Evolutionary conservation across 805 yeast genomes (phyloP).

Genomic region (Ogataea parapolymorpha): DNA sequence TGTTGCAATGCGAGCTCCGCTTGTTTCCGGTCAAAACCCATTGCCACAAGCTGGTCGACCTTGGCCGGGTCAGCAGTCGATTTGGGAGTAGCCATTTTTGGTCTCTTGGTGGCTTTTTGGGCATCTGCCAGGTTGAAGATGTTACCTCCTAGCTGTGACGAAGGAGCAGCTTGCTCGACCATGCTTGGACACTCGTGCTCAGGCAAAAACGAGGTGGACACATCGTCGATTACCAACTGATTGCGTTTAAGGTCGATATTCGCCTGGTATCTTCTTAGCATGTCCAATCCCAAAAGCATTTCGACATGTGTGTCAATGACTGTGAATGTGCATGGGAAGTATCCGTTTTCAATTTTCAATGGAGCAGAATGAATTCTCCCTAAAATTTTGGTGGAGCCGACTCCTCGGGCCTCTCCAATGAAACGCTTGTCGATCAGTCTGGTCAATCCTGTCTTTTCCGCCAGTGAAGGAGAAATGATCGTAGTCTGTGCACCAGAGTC

Average conservation of each 20-base stretch:
- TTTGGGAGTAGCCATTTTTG: conserved; percentile 24
- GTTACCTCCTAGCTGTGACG: conserved; percentile 36
- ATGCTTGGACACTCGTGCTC: conserved; percentile 65
- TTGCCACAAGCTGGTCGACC: conserved; percentile 45
- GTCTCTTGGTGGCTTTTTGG: conserved; percentile 18
- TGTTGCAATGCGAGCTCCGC: conserved; percentile 62
- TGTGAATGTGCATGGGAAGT: conserved; percentile 64
- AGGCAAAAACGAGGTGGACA: conserved; percentile 65
- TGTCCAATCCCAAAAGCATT: conserved; percentile 81
- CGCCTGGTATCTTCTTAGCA: conserved; percentile 88
- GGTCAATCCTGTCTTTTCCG: conserved; percentile 65
- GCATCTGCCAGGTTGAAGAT: conserved; percentile 21
- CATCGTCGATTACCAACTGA: conserved; percentile 65
- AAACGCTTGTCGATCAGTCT: conserved; percentile 77
- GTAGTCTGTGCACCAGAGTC: conserved; percentile 96
- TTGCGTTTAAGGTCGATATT: conserved; percentile 68
- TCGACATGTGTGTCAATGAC: conserved; percentile 73
- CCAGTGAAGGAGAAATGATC: conserved; percentile 73
- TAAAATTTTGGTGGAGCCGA: conserved; percentile 72
- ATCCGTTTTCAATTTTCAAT: conserved; percentile 64
- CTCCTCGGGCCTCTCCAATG: conserved; percentile 84
- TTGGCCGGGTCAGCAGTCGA: conserved; percentile 27
- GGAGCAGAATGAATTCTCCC: conserved; percentile 92
- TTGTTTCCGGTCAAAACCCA: conserved; percentile 70
- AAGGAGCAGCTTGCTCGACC: conserved; percentile 11